Percentiles rank a stretch among this genome's conserved stretches.
These are phyloP conservation scores for Graphilbum fragrans DNA, from an alignment of 2,329 filamentous ascomycete species.

Conservation along the genomic window DNA sequence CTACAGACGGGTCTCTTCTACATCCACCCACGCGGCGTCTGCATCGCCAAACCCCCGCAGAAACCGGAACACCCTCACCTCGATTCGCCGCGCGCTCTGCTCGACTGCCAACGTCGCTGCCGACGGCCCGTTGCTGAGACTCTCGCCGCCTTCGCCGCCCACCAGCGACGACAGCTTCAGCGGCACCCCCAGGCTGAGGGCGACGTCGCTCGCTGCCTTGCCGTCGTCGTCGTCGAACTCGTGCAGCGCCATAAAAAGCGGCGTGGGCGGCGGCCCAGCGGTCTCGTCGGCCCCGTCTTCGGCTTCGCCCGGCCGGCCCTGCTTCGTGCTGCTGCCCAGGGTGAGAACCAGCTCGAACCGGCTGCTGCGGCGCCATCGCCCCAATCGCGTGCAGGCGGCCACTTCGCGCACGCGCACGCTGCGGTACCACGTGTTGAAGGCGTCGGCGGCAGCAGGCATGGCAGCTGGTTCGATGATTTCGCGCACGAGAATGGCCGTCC, in stretches of 20 bases:
- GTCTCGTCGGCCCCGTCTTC: too few species aligned
- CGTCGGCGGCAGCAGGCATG: background rate
- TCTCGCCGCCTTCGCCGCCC: too few species aligned
- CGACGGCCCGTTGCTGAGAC: too few species aligned
- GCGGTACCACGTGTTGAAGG: slow-evolving; percentile 3
- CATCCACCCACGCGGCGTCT: too few species aligned
- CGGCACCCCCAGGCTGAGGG: background rate
- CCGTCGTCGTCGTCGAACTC: slow-evolving; percentile 2
- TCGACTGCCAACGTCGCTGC: background rate
- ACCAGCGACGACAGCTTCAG: background rate
- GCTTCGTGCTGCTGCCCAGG: slow-evolving; percentile 1
- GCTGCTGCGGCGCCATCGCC: slow-evolving; percentile 3
- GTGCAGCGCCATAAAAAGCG: slow-evolving; percentile 3
- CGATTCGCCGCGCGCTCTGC: background rate
- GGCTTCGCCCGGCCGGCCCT: background rate
- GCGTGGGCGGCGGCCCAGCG: background rate
- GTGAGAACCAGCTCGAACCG: slow-evolving; percentile 5
- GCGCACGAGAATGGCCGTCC: too few species aligned
- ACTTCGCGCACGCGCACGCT: slow-evolving; percentile 1
- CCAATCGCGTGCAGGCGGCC: background rate
- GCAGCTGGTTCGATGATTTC: slow-evolving; percentile 1
- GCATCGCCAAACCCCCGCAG: slow-evolving; percentile 2
- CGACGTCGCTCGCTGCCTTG: background rate
- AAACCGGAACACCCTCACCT: background rate
- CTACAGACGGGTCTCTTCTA: too few species aligned